A percentile compares a stretch with the other conserved stretches of the same genome.
Evolutionary conservation across 441 rosid species (phyloP).

Genomic region (Populus hybrid): DNA sequence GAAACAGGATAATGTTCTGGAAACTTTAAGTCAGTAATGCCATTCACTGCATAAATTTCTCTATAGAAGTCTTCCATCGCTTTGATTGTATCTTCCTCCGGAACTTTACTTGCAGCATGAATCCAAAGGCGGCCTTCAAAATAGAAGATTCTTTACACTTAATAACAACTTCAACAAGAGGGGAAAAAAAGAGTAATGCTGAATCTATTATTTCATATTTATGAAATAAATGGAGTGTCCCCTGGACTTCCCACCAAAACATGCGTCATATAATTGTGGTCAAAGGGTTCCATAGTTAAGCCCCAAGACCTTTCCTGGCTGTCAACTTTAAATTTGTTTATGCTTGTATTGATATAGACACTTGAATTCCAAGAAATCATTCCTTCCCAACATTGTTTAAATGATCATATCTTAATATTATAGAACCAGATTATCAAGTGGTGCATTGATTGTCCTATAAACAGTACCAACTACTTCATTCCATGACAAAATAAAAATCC

Average conservation of each 20-base stretch:
- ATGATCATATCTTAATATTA: too few species aligned
- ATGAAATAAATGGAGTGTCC: neutral
- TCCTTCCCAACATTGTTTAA: too few species aligned
- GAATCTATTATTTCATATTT: neutral
- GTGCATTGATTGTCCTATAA: too few species aligned
- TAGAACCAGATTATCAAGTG: too few species aligned
- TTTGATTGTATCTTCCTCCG: constrained; percentile 76
- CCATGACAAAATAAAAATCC: too few species aligned
- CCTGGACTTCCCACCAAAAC: neutral
- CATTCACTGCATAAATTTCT: constrained; percentile 74
- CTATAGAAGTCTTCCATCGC: constrained; percentile 80
- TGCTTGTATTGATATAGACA: neutral
- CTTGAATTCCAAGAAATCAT: too few species aligned
- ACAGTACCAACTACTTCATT: too few species aligned
- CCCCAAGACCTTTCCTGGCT: neutral
- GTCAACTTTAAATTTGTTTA: neutral
- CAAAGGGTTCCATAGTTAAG: neutral
- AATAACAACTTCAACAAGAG: neutral
- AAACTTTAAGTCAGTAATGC: constrained; percentile 62
- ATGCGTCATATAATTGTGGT: neutral
- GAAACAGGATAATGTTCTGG: constrained; percentile 84
- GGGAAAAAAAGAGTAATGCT: neutral
- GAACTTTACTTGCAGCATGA: constrained; percentile 84
- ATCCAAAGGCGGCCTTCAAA: constrained; percentile 82
- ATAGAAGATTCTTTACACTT: constrained; percentile 5